phyloP scores from a whole-genome alignment of 805 yeast species.

The Wilhelminamyces savonicus region DNA sequence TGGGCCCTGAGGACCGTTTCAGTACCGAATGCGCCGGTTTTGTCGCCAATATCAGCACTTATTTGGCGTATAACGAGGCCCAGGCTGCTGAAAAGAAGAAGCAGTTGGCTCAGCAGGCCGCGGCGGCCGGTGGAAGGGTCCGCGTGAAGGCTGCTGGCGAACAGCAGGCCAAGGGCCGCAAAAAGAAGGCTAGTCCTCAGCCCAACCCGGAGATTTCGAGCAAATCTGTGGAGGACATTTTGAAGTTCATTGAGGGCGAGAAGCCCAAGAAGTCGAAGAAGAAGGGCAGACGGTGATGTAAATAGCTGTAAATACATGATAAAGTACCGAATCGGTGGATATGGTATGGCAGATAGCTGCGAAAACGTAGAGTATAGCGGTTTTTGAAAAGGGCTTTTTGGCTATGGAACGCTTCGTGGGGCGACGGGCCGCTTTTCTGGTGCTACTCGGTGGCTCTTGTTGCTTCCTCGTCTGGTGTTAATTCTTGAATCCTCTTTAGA shows the following conservation, averaged over 20 bases:
- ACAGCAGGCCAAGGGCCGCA: constrained; percentile 13
- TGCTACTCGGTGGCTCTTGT: no score
- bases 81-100: constrained; percentile 27
- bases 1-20: constrained; percentile 63
- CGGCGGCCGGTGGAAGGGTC: constrained; percentile 15
- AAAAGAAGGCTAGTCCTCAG: constrained; percentile 13
- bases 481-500: no score
- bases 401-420: no score
- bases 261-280: constrained; percentile 12
- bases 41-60: constrained; percentile 49
- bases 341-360: no score
- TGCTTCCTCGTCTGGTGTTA: no score
- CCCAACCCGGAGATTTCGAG: constrained; percentile 51
- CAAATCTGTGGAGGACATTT: constrained; percentile 66
- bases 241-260: constrained; percentile 64
- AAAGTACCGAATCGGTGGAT: no score
- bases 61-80: constrained; percentile 38
- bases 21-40: constrained; percentile 66
- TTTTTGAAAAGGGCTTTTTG: no score
- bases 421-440: no score
- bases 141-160: constrained; percentile 13
- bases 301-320: no score
- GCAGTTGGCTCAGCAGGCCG: constrained; percentile 9
- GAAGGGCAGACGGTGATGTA: background rate
- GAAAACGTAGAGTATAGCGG: no score